Conservation (phyloP, 2,329 filamentous ascomycete genomes). For the Hypoxylon sp. region DNA sequence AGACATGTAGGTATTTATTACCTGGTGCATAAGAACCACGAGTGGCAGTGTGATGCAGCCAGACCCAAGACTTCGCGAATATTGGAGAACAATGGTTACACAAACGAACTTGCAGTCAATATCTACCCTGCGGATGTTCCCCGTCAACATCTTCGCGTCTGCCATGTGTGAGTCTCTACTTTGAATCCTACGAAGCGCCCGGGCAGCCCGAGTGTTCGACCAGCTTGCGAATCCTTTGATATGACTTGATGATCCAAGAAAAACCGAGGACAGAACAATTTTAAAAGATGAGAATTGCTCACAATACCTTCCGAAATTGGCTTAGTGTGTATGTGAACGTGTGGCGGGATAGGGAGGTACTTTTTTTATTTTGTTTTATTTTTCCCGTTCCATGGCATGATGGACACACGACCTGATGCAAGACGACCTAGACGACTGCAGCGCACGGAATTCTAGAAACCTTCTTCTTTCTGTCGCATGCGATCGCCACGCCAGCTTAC, state of each 20-base stretch:
- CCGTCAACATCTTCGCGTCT: constrained; percentile 11
- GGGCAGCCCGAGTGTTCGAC: constrained; percentile 12
- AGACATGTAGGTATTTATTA: not conserved
- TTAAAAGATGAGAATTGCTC: constrained; percentile 10
- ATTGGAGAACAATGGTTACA: constrained; percentile 15
- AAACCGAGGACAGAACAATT: constrained; percentile 9
- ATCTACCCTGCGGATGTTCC: not conserved
- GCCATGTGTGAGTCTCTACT: not conserved
- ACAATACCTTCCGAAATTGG: constrained; percentile 26
- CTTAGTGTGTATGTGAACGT: constrained; percentile 1
- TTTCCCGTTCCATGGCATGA: not conserved
- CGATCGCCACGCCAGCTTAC: not conserved
- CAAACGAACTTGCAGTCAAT: not conserved
- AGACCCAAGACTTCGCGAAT: constrained; percentile 23
- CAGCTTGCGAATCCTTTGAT: constrained; percentile 18
- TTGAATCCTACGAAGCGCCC: not conserved
- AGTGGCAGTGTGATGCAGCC: constrained; percentile 7
- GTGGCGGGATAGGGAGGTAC: not conserved
- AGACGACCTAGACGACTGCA: not conserved
- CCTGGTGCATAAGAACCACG: constrained; percentile 7
- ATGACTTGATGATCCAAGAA: constrained; percentile 10
- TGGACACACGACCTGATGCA: not conserved
- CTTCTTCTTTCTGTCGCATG: constrained; percentile 2
- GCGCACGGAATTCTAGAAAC: constrained; percentile 31
- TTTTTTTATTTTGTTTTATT: too few relatives aligned